Conservation (phyloP, 345 rosid genomes). For the Citrus sp. region DNA sequence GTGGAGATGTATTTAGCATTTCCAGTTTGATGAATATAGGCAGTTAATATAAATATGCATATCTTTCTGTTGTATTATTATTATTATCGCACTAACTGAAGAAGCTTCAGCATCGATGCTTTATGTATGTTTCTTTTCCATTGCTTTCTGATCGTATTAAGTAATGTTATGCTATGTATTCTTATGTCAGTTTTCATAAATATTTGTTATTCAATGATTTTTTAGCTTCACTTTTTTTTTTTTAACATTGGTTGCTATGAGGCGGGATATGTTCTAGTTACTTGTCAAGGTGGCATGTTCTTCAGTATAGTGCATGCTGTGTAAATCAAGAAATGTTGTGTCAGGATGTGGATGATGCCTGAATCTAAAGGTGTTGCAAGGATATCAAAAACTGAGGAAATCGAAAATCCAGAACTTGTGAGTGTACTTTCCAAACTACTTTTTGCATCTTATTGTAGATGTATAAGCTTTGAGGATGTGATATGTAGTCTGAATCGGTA, state of each 20-base stretch:
- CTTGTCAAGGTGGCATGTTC: neutral
- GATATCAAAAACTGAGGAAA: slow-evolving; percentile 8
- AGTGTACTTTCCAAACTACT: slow-evolving; percentile 17
- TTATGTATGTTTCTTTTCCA: neutral
- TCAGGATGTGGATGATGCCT: slow-evolving; percentile 46
- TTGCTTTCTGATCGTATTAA: neutral
- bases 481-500: neutral
- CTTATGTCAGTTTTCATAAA: neutral
- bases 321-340: slow-evolving; percentile 14
- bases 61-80: neutral
- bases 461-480: neutral
- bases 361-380: slow-evolving; percentile 20
- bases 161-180: neutral
- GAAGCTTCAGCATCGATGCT: neutral
- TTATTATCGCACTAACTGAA: neutral
- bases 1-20: neutral
- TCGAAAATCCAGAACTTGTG: slow-evolving; percentile 29
- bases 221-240: neutral
- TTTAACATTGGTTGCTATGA: neutral
- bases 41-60: neutral
- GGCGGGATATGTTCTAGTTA: neutral
- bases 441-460: neutral
- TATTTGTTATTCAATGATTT: neutral
- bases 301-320: neutral
- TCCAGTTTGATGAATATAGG: neutral